Evolutionary conservation across 129 eudicot genomes (phyloP).

Genomic region (Rutidosis leptorrhynchoides): DNA sequence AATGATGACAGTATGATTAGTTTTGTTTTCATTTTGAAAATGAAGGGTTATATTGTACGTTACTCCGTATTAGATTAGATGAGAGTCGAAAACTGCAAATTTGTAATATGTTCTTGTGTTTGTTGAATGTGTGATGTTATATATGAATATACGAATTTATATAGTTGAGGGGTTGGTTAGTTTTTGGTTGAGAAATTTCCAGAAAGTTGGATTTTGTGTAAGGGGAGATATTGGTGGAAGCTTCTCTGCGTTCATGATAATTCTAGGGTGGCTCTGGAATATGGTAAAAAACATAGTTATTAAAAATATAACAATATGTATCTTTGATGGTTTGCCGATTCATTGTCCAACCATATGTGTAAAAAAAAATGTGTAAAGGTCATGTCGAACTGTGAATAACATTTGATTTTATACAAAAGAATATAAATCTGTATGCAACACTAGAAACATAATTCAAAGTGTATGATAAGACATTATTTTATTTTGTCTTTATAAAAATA

Average conservation of each 20-base stretch:
- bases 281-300: neutral
- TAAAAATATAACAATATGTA: too few relatives aligned
- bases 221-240: slow-evolving; percentile 25
- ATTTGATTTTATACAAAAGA: too few relatives aligned
- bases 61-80: neutral
- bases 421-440: too few relatives aligned
- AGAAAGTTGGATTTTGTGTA: slow-evolving; percentile 12
- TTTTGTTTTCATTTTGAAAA: slow-evolving; percentile 10
- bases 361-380: too few relatives aligned
- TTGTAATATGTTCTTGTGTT: neutral
- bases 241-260: slow-evolving; percentile 20
- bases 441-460: too few relatives aligned
- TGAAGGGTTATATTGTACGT: neutral
- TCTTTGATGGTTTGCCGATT: too few relatives aligned
- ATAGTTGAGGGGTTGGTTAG: neutral
- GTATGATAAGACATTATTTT: too few relatives aligned
- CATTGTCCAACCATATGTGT: too few relatives aligned
- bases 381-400: too few relatives aligned
- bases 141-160: too few relatives aligned
- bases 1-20: neutral
- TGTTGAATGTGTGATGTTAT: neutral
- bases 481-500: too few relatives aligned
- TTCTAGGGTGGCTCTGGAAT: slow-evolving; percentile 19
- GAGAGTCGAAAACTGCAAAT: neutral
- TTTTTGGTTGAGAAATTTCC: slow-evolving; percentile 4